Base-by-base conservation (phyloP, 2,329 filamentous ascomycete genomes). In the Aspergillus unguis region DNA sequence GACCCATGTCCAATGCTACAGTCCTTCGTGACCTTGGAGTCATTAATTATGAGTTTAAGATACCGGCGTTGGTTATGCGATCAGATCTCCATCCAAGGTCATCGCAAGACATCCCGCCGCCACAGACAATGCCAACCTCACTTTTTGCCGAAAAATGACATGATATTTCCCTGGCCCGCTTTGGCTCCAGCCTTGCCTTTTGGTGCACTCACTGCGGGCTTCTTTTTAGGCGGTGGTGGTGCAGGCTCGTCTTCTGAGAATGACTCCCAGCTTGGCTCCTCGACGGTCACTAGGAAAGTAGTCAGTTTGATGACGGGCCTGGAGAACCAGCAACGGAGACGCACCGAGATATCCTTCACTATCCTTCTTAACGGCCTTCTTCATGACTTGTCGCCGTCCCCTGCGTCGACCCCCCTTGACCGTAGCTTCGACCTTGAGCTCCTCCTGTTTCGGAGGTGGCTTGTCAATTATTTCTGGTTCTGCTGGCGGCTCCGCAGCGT, bases 81-180 rank as follows among this genome's bases (percentile, higher is more conserved):
- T 40, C n/a, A 43, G 38, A 49, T 42, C 38, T 52, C 10, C 17
- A 38, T 23, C 36, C 38, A 25, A 28, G 31, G 29, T 38, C 38
- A 25, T 33, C 36, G 27, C 33, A 17, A 32, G 26, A 28, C 32
- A 31, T 31, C 36, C n/a, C 11, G 17, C 17, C 35, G 8, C 17
- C 26, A 27, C 10, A 11, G 10, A 40, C 37, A 11, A 41, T 17
- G 10, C 17, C 36, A 29, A 40, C 25, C 33, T 50, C 66, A 88
- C 65, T 91, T 94, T 77, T 95, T 96, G 38, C 81, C 80, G 71
- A 96, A 96, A 73, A 96, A 96, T 1, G 86, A 90, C 86, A 92
- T 95, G 66, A 96, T 95, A 67, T 80, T 95, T 3, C 91, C 90
- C 55, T 73, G 71, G 28, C 69, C 68, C 26, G 73, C 71, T 65